Evolutionary conservation across 2,329 filamentous ascomycete species (phyloP).

Genomic region (Chalara sp.): DNA sequence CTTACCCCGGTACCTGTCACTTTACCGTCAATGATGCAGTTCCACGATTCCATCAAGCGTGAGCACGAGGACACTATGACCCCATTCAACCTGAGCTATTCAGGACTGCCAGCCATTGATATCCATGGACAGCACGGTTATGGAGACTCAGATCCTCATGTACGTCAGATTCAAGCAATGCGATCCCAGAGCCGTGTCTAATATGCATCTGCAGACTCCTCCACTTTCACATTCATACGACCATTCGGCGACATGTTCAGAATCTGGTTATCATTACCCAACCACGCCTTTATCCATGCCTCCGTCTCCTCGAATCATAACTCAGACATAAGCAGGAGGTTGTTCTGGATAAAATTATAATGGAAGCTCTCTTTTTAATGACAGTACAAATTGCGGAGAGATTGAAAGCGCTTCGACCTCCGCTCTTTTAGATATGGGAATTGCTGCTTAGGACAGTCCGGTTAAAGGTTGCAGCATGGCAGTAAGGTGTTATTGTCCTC

Average conservation of each 20-base stretch:
- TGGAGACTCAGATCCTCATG: constrained; percentile 64
- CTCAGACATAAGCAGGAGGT: constrained; percentile 17
- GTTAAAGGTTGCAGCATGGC: background rate
- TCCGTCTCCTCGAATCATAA: constrained; percentile 51
- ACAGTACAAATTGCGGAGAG: constrained; percentile 8
- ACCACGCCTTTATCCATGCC: constrained; percentile 70
- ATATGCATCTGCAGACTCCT: constrained; percentile 53
- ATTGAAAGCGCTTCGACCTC: constrained; percentile 29
- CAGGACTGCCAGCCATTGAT: constrained; percentile 54
- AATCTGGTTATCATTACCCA: constrained; percentile 56
- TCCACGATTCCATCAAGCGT: constrained; percentile 60
- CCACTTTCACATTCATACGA: constrained; percentile 70
- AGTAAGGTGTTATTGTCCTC: background rate
- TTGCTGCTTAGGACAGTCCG: background rate
- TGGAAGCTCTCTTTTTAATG: background rate
- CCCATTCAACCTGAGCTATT: constrained; percentile 60
- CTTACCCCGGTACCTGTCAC: constrained; percentile 49
- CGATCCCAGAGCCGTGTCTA: constrained; percentile 10
- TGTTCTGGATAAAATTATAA: constrained; percentile 2
- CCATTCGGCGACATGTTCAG: constrained; percentile 56
- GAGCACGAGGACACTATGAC: constrained; percentile 56
- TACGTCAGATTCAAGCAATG: constrained; percentile 47
- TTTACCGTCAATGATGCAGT: constrained; percentile 58
- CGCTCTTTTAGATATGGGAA: constrained; percentile 19
- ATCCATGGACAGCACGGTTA: constrained; percentile 55